These are phyloP conservation scores for Chaetomiaceae sp. DNA, from an alignment of 2,329 filamentous ascomycete genomes.

Conservation along the genomic window DNA sequence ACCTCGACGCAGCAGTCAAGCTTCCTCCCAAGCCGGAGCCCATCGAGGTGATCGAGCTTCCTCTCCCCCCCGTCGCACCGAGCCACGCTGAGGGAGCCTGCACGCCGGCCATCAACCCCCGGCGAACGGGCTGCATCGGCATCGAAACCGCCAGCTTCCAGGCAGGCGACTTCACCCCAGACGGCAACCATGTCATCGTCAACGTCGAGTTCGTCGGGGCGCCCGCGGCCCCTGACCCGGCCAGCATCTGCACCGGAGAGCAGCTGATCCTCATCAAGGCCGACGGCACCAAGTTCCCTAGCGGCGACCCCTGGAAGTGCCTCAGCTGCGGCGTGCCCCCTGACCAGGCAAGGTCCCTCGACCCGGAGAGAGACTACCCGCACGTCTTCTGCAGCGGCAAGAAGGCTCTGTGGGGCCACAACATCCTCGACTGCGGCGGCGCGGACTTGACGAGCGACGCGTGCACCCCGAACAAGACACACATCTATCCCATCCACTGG, in stretches of 20 bases:
- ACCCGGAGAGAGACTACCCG: neutral
- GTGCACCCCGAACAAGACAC: neutral
- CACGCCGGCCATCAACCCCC: neutral
- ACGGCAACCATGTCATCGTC: neutral
- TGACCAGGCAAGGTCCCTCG: neutral
- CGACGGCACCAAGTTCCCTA: neutral
- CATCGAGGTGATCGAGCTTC: neutral
- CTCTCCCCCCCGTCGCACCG: neutral
- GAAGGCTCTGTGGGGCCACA: neutral
- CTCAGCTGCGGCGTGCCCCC: neutral
- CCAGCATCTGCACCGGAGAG: neutral
- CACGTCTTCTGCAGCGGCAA: neutral
- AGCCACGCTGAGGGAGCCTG: neutral
- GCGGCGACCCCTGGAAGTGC: neutral
- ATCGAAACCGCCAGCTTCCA: neutral
- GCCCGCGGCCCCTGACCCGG: neutral
- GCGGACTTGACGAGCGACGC: neutral
- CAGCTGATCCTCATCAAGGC: neutral
- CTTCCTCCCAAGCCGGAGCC: neutral
- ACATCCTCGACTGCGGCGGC: neutral
- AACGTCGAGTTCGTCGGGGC: neutral
- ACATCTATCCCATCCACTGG: neutral
- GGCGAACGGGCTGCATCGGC: neutral
- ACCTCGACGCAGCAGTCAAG: neutral
- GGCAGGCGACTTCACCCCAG: neutral